phyloP scores from a whole-genome alignment of 768 basidiomycete species.

The Xerocomellus intermedius region DNA sequence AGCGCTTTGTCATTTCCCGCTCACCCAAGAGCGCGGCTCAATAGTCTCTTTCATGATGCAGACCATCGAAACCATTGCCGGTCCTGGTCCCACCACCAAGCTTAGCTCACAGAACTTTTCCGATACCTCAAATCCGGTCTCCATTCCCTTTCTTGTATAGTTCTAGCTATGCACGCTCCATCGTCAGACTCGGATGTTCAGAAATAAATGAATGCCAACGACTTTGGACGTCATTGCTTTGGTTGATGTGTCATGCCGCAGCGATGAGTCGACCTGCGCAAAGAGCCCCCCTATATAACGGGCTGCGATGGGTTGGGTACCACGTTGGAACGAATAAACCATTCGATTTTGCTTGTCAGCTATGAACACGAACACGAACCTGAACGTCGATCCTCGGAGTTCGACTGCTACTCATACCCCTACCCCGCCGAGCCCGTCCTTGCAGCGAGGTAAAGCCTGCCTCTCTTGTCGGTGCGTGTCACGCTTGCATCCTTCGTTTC shows the following conservation, averaged over 20 bases:
- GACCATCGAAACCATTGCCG: too few species aligned
- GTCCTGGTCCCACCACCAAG: neutral
- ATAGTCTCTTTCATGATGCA: too few species aligned
- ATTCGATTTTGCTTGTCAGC: neutral
- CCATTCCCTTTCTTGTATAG: neutral
- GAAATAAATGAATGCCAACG: neutral
- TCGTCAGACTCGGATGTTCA: neutral
- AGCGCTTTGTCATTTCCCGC: constrained; percentile 4
- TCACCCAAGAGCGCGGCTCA: too few species aligned
- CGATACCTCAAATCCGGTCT: neutral
- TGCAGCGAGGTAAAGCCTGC: constrained; percentile 52
- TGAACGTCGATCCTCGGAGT: constrained; percentile 5
- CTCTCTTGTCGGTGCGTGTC: constrained; percentile 47
- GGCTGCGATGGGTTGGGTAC: neutral
- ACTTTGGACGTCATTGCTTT: neutral
- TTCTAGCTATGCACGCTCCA: neutral
- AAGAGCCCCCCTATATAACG: constrained; percentile 13
- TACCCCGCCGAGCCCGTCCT: constrained; percentile 9
- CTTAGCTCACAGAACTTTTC: too few species aligned
- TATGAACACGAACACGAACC: neutral
- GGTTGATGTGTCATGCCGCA: neutral
- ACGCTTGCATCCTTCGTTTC: neutral
- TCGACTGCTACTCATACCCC: neutral
- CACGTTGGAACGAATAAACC: neutral
- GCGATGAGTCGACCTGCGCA: neutral